Evolutionary conservation across 2,329 filamentous ascomycete species (phyloP), one percentile per base, ranked within the genome.

Genomic region (Corinectria fuckeliana): DNA sequence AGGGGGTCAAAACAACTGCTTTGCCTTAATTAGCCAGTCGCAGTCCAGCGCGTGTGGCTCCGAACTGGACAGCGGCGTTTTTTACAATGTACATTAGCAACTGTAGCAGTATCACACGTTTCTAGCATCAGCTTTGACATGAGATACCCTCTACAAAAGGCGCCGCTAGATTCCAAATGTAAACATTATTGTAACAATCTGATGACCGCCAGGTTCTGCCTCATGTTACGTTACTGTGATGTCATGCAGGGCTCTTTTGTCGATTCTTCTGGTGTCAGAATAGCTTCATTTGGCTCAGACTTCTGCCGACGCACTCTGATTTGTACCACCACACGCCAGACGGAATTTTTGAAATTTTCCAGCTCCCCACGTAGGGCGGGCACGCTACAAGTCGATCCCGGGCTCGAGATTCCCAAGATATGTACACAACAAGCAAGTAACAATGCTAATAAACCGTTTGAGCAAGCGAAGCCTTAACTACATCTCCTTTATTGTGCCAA

Each of bases 341-440:
- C n/a, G 23, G 28, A 41, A 61, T 53, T 49, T 69, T 69, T 69
- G 67, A 69, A 69, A 64, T 70, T 69, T 65, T 21, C 50, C 48
- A 39, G 32, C 56, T 55, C 50, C 28, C 53, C 55, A 56, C 57
- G 10, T 16, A n/a, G 34, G 23, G 45, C 57, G 48, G 38, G 48
- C 20, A 18, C 26, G 28, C 13, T 56, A 30, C 36, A 34, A 39
- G 38, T 38, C 14, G 8, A 38, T 50, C 13, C 20, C 11, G 18
- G 2, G 25, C 28, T 52, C 49, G 1, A 20, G 21, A 25, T 34
- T 7, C 21, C 13, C 26, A 23, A 44, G 18, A 21, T 16, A 53
- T 52, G 26, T 56, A 56, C 39, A 48, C 20, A n/a, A 50, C 13
- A 34, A 39, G 23, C 25, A 50, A 45, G 32, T 38, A 53, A 41